Evolutionary conservation across 345 rosid genomes (phyloP).

Genomic region (Ricinus communis): DNA sequence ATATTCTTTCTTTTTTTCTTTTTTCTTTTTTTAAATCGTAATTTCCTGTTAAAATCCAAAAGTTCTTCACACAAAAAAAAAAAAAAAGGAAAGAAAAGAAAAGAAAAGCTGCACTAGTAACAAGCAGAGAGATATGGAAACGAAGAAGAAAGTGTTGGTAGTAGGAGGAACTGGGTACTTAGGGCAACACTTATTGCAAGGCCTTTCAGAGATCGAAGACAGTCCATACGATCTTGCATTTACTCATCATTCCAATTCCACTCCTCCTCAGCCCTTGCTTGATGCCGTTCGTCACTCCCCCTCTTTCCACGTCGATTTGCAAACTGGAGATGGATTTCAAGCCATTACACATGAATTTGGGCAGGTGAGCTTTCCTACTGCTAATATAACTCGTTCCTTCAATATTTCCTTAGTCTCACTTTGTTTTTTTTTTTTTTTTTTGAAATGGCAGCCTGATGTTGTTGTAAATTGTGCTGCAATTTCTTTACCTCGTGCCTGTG

Average conservation of each 20-base stretch:
- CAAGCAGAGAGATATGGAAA: conserved; percentile 16
- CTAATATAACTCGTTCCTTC: not conserved
- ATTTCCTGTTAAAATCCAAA: too few species aligned
- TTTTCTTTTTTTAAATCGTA: not conserved
- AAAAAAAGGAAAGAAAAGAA: too few species aligned
- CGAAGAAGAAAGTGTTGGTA: conserved; percentile 56
- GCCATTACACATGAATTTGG: conserved; percentile 57
- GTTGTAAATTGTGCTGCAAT: conserved; percentile 89
- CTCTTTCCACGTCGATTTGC: conserved; percentile 66
- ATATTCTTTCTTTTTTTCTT: too few species aligned
- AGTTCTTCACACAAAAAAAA: too few species aligned
- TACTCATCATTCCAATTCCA: conserved; percentile 55
- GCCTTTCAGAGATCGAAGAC: conserved; percentile 34
- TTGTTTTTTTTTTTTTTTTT: not conserved
- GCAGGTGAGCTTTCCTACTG: conserved; percentile 36
- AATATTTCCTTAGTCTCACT: too few species aligned
- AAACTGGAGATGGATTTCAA: conserved; percentile 55
- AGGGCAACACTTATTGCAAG: conserved; percentile 83
- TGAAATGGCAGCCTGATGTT: conserved; percentile 61
- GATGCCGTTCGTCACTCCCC: conserved; percentile 50
- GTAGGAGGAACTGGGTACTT: conserved; percentile 91
- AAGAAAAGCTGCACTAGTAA: not conserved
- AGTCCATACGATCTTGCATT: conserved; percentile 54
- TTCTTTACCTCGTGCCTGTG: conserved; percentile 82
- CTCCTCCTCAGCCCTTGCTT: conserved; percentile 48